Base-by-base conservation (phyloP, 495 filamentous ascomycete genomes). In the Neurospora sp. region DNA sequence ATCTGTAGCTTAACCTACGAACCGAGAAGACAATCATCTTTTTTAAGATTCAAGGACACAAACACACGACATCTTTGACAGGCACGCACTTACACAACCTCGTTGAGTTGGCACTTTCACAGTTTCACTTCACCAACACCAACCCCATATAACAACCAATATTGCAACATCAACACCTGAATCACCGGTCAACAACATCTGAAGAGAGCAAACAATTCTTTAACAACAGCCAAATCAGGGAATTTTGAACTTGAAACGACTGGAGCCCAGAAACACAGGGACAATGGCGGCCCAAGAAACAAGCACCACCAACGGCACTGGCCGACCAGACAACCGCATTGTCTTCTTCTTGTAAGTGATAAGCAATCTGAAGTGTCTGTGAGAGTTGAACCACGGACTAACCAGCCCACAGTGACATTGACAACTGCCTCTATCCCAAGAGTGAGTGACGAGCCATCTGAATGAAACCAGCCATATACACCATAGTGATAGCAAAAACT, bases 361-460 rank as follows among this genome's bases (percentile, higher is more conserved):
- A 61, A 61, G 27, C 53, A 0, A 66, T 18, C 53, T 18, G 53
- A 66, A 18, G 27, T 7, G 12, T 18, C 53, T 18, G 7, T 66
- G 7, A 66, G 12, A 35, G 3, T 1, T 4, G 27, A 59, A n/a
- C n/a, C n/a, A n/a, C n/a, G n/a, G n/a, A 73, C 74, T 73, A 22
- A 78, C 74, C 8, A 7, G 0, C 7, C 12, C 10, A 27, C 68
- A 87, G 85, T 69, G 96, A 99, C 78, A 98, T 99, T 79, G 96
- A 99, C 87, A 99, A 99, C 77, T 98, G 96, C 83, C 85, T 92
- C 72, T 92, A 92, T 74, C 88, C 89, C 1, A 90, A 87, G 78
- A 90, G 88, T 89, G 75, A 77, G 87, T 79, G 39, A 40, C 68
- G 42, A 39, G 35, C 31, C 31, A 35, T 35, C 31, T 5, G 38